Conservation (phyloP, 1,139 yeast genomes). For the Hyphopichia pseudoburtonii region DNA sequence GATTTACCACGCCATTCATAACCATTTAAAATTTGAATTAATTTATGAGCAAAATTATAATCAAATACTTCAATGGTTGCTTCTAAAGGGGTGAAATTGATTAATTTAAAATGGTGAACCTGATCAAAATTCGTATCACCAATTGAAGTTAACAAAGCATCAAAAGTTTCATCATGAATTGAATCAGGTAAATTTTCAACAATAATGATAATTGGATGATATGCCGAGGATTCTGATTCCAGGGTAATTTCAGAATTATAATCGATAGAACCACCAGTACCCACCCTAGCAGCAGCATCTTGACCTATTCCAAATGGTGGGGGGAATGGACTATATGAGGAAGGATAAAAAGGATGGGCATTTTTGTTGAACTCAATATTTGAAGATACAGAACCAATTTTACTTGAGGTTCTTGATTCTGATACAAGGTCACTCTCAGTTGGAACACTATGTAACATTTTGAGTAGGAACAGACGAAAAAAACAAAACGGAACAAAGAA, state of each 20-base stretch:
- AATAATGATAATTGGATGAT: background rate
- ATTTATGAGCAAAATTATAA: constrained; percentile 13
- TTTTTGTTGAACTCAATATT: constrained; percentile 20
- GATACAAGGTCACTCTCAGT: too few relatives aligned
- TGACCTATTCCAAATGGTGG: background rate
- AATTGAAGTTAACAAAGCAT: constrained; percentile 17
- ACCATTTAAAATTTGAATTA: constrained; percentile 25
- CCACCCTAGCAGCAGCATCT: too few relatives aligned
- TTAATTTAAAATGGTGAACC: background rate
- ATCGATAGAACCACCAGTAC: too few relatives aligned
- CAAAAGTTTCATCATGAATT: constrained; percentile 10
- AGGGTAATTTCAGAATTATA: too few relatives aligned
- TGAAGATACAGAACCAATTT: background rate
- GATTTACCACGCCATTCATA: constrained; percentile 22
- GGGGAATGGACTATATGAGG: background rate
- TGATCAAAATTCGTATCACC: constrained; percentile 11
- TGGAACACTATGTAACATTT: too few relatives aligned
- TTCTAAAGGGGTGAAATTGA: constrained; percentile 4
- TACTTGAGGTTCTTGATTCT: too few relatives aligned
- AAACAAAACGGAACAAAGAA: too few relatives aligned
- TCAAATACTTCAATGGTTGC: constrained; percentile 17
- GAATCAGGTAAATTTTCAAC: constrained; percentile 13
- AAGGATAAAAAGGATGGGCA: constrained; percentile 29
- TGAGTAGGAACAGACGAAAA: too few relatives aligned
- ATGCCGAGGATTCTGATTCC: too few relatives aligned